Percentiles rank a stretch among this genome's conserved stretches.
Evolutionary conservation across 2,329 filamentous ascomycete species (phyloP).

Genomic region (Polytolypa hystricis): DNA sequence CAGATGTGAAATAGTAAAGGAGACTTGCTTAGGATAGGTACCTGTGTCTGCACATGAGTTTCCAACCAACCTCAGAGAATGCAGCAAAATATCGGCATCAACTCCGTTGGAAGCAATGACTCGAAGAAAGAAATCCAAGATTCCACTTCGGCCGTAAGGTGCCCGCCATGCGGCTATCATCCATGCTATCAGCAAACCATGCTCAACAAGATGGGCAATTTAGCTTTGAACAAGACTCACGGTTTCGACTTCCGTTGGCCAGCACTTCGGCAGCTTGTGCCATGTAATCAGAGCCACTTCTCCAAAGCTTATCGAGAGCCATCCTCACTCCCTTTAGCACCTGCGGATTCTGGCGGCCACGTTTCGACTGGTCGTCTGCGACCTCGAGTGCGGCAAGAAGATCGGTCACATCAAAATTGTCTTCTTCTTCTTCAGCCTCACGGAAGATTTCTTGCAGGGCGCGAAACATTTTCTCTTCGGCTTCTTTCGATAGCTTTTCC

Average conservation of each 20-base stretch:
- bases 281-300: conserved; percentile 25
- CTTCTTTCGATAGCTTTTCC: conserved; percentile 15
- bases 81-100: conserved; percentile 24
- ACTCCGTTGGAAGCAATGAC: conserved; percentile 22
- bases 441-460: conserved; percentile 23
- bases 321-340: conserved; percentile 19
- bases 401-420: conserved; percentile 17
- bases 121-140: conserved; percentile 32
- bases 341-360: conserved; percentile 14
- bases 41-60: conserved; percentile 37
- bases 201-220: background rate
- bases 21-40: conserved; percentile 8
- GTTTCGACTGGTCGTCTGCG: conserved; percentile 17
- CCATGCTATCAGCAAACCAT: background rate
- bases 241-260: conserved; percentile 33
- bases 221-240: conserved; percentile 20
- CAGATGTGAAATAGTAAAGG: background rate
- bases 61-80: conserved; percentile 32
- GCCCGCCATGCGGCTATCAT: conserved; percentile 28
- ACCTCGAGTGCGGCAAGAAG: conserved; percentile 21
- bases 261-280: conserved; percentile 26
- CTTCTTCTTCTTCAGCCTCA: conserved; percentile 15
- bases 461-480: conserved; percentile 25
- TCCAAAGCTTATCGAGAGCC: conserved; percentile 27
- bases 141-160: conserved; percentile 28